Base-by-base conservation (phyloP, 2,329 filamentous ascomycete species). In the Aspergillus persii region DNA sequence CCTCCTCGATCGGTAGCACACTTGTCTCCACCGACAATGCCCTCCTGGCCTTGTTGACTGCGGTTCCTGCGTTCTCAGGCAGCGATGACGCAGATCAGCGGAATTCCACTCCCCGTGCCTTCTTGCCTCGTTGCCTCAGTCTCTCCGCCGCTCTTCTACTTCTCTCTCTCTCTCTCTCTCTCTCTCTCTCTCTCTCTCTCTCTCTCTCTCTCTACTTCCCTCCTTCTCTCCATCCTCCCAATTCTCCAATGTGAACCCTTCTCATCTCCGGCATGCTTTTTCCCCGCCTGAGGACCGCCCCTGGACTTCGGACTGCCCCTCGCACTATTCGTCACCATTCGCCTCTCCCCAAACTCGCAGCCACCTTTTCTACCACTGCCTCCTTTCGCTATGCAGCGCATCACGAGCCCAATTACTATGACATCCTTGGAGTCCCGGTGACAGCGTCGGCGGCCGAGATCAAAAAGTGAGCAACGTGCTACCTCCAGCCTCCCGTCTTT, bases 371-470 rank as follows among this genome's bases (percentile, higher is more conserved):
- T 72, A 77, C 76, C 59, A 80, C 79, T 18, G 56, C 74, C 11
- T 60, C 62, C 54, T 70, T 54, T 39, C 56, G 54, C 50, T 54
- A 52, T 27, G 60, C 64, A 56, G 51, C 72, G 58, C 61, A 72
- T 70, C 69, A 71, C 66, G 66, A 79, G 41, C 69, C 75, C 66
- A 92, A 87, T 62, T 89, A 96, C 78, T 99, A 99, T 76, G 89
- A 94, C 68, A 87, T 88, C 46, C 83, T 99, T 54, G 84, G 88
- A 47, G 76, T 99, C n/a, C 77, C 85, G 0, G 81, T 83, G 47
- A 84, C 84, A 63, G 93, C 94, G 46, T 86, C 89, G 15, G 78
- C 84, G 1, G 80, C 81, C 8, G 91, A 96, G 55, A 93, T 98
- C 62, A 98, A 98, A 77, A 94, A 90, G 89, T 92, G 73, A 39